Evolutionary conservation across 2,329 filamentous ascomycete species (phyloP), one percentile per base, ranked within the genome.

Genomic region (Cladosporium sp.): DNA sequence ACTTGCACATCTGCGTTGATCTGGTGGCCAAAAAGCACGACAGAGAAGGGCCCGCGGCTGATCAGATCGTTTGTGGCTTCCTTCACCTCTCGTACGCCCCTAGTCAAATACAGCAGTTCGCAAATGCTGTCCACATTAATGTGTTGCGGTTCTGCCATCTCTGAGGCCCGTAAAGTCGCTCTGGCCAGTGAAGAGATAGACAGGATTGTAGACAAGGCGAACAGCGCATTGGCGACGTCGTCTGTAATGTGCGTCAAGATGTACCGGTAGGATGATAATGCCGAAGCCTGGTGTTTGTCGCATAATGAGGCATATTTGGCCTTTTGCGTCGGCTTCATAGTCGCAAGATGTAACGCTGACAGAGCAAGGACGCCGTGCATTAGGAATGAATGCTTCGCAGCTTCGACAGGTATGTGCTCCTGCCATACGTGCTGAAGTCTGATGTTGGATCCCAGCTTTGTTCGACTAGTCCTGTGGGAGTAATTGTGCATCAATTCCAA

Each of bases 401-500:
- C 60, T 52, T 61, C 54, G n/a, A 42, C 17, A 2, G 60, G 59
- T 6, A 62, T 55, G 38, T 51, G 34, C 4, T 58, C 54, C 34
- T 48, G 37, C 58, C 58, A 63, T 12, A 63, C 40, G 13, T 53
- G 41, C 17, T 52, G 49, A 11, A 54, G 27, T 17, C 58, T 49
- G 9, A 57, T 47, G 17, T 52, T 47, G 13, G 42, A 32, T 13
- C 56, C 56, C 3, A 57, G 43, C 17, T 41, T 27, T 7, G 42
- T 52, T 9, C 43, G 37, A 24, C 32, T 39, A 7, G 50, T 52
- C 11, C 43, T 24, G 27, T 47, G 41, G 9, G 34, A 34, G 51
- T 60, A 64, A 37, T 64, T 54, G 40, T 61, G 58, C 59, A 62
- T 61, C 8, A 64, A 54, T 36, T 62, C 59, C 37, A 64, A 59